Percentiles rank a stretch among this genome's conserved stretches.
phyloP scores from a whole-genome alignment of 2,329 filamentous ascomycete genomes.

The Epichloe sp. region DNA sequence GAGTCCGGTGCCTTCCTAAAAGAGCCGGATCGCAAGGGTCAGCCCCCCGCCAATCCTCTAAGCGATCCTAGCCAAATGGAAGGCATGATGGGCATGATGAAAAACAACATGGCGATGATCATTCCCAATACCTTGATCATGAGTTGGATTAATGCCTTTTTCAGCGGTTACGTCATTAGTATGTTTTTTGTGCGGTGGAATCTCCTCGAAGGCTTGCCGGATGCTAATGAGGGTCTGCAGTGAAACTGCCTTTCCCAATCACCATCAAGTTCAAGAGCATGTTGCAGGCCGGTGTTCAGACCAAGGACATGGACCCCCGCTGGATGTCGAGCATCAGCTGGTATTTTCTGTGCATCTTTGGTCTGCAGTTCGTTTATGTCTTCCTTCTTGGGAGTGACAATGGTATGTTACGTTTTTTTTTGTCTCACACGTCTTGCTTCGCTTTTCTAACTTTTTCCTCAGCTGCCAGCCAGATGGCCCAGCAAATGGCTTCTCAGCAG shows the following conservation, averaged over 20 bases:
- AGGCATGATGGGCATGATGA: conserved; percentile 99
- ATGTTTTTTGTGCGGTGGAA: conserved; percentile 12
- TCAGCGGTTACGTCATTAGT: conserved; percentile 96
- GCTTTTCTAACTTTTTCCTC: conserved; percentile 7
- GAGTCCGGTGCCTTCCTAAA: conserved; percentile 82
- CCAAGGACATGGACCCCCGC: conserved; percentile 87
- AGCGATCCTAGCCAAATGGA: conserved; percentile 95
- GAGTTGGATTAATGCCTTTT: conserved; percentile 99
- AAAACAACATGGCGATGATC: conserved; percentile 99
- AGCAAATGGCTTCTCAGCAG: conserved; percentile 67
- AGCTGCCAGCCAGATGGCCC: conserved; percentile 86
- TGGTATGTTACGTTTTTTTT: conserved; percentile 43
- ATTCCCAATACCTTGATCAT: conserved; percentile 97
- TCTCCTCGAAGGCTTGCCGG: neutral
- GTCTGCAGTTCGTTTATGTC: conserved; percentile 91
- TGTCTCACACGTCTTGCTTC: neutral
- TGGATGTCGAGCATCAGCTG: conserved; percentile 98
- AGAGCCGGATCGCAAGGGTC: conserved; percentile 71
- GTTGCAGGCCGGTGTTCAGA: conserved; percentile 93
- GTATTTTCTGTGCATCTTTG: conserved; percentile 98
- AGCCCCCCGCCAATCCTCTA: conserved; percentile 91
- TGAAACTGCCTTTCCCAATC: conserved; percentile 94
- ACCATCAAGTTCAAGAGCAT: conserved; percentile 99
- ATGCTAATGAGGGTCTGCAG: conserved; percentile 26
- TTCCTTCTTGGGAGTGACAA: conserved; percentile 95